Conservation (phyloP, 164 flowering plant genomes). For the Vitis cinerea region DNA sequence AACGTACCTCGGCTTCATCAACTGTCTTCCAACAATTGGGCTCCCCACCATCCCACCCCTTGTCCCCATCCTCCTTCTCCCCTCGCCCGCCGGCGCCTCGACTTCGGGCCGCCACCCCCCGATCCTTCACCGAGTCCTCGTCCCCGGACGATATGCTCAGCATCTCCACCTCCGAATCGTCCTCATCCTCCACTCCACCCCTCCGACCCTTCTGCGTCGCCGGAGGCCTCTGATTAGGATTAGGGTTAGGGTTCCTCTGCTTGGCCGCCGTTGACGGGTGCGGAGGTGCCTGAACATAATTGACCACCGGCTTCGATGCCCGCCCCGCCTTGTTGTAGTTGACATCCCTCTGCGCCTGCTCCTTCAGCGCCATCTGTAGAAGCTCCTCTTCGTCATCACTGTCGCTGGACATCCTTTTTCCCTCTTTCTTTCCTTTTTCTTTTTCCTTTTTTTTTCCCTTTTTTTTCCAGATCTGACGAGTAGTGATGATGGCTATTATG, state of each 20-base stretch:
- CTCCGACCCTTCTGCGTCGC: conserved; percentile 20
- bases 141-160: conserved; percentile 98
- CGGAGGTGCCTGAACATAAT: conserved; percentile 72
- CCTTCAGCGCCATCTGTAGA: conserved; percentile 83
- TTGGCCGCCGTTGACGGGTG: conserved; percentile 3
- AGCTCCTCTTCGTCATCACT: conserved; percentile 96
- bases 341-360: conserved; percentile 74
- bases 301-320: conserved; percentile 58
- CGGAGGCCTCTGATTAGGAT: not conserved
- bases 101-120: conserved; percentile 6
- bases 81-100: conserved; percentile 11
- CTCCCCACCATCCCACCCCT: conserved; percentile 81
- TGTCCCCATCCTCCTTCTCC: conserved; percentile 34
- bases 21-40: conserved; percentile 89
- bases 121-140: conserved; percentile 53
- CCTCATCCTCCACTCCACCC: conserved; percentile 58
- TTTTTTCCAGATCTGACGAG: no score
- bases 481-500: no score
- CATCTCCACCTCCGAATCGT: conserved; percentile 97
- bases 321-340: conserved; percentile 43
- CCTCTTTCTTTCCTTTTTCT: no score
- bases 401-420: conserved; percentile 28
- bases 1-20: conserved; percentile 81
- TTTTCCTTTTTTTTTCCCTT: no score
- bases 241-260: conserved; percentile 2